Base-by-base conservation (phyloP, 2,329 filamentous ascomycete genomes). In the Sphaerostilbella broomeana region DNA sequence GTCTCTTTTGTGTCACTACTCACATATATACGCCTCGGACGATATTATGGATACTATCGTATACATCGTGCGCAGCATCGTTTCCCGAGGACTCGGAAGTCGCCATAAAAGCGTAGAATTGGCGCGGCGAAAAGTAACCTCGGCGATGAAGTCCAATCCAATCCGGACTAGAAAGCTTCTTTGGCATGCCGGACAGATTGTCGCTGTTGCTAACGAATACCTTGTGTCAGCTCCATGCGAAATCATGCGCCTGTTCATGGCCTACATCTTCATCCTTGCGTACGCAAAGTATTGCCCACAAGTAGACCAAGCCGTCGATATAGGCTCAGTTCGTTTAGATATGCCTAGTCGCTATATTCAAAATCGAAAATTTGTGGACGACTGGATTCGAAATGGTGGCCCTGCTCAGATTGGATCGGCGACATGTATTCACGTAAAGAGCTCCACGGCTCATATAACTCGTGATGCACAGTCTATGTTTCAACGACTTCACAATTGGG, bases 231-330 rank as follows among this genome's bases (percentile, higher is more conserved):
- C 55, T 2, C 56, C 57, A 1, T 58, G 54, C 30, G 56, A 59
- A 30, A 54, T 56, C 20, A 48, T 59, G 47, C 53, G 56, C 5
- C 24, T 59, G 2, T 60, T 60, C 37, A 57, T 57, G 50, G 55
- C 54, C 35, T 59, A 55, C 33, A 51, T 54, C 8, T 54, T 54
- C 30, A 46, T 60, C 9, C 40, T 58, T 18, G 49, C 55, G 2
- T 58, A 43, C 22, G 45, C 47, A 2, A 47, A 50, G 3, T 52
- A 58, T 34, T 49, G 47, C 11, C 53, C 45, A 3, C 15, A 18
- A n/a, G n/a, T 36, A 38, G 2, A 8, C 16, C 4, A 28, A 19
- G 6, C 10, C 31, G 18, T 13, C 16, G 4, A n/a, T 5, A 10
- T 18, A 1, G 29, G 34, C 3, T 16, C 34, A 13, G 42, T 56